Percentiles rank a stretch among this genome's conserved stretches.
These are phyloP conservation scores for Hypoxylon fuscum DNA, from an alignment of 495 filamentous ascomycete species.

Conservation along the genomic window DNA sequence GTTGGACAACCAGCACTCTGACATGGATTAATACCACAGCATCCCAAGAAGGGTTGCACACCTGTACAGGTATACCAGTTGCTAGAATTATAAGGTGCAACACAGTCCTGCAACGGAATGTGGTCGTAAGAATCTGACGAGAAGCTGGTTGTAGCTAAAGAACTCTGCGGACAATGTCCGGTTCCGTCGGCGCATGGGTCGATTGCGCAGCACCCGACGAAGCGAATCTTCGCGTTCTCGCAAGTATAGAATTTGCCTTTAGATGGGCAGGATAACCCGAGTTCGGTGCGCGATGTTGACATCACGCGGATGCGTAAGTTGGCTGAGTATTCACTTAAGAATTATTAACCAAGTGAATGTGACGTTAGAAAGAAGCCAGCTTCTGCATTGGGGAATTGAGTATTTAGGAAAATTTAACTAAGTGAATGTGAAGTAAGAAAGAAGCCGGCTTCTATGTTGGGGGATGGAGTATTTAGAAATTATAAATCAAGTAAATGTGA, in stretches of 20 bases:
- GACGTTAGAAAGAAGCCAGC: no score
- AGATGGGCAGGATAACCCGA: slow-evolving; percentile 34
- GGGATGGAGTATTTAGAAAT: no score
- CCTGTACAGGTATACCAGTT: slow-evolving; percentile 34
- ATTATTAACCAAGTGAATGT: background rate
- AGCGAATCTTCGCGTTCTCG: slow-evolving; percentile 25
- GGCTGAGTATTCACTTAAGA: slow-evolving; percentile 1
- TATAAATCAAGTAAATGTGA: no score
- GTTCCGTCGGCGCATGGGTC: slow-evolving; percentile 40
- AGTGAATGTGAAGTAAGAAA: background rate
- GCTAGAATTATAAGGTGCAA: slow-evolving; percentile 18
- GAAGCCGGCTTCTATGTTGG: background rate
- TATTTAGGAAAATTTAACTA: background rate
- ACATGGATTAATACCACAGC: slow-evolving; percentile 29
- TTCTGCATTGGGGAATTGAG: no score
- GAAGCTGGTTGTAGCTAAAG: slow-evolving; percentile 25
- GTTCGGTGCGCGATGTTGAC: slow-evolving; percentile 21
- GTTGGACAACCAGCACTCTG: slow-evolving; percentile 35
- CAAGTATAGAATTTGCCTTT: slow-evolving; percentile 37
- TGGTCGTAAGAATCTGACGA: slow-evolving; percentile 31
- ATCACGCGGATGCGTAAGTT: slow-evolving; percentile 10
- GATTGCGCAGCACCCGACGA: slow-evolving; percentile 36
- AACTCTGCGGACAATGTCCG: slow-evolving; percentile 24
- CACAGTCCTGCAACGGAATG: slow-evolving; percentile 31
- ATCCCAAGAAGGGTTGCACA: slow-evolving; percentile 34